Conservation (phyloP, 2,329 filamentous ascomycete species). For the Aspergillus phoenicis region DNA sequence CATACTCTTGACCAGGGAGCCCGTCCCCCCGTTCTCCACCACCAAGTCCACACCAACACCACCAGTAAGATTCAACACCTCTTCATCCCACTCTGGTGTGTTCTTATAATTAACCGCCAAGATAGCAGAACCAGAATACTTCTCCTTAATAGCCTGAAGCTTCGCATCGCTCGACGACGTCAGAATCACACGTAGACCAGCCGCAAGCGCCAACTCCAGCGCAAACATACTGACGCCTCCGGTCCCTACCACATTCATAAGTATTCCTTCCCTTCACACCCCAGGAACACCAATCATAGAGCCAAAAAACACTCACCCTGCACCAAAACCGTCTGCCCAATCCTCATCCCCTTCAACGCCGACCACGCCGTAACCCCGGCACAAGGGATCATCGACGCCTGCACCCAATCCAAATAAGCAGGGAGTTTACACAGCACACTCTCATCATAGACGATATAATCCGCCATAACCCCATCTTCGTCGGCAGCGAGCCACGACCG, state of each 20-base stretch:
- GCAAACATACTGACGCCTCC: conserved; percentile 42
- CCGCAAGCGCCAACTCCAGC: conserved; percentile 36
- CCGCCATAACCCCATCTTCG: conserved; percentile 49
- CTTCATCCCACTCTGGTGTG: conserved; percentile 35
- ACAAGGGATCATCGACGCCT: conserved; percentile 45
- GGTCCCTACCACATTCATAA: conserved; percentile 29
- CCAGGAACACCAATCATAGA: background rate
- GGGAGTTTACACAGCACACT: conserved; percentile 41
- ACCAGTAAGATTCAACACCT: conserved; percentile 36
- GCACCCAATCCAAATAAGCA: conserved; percentile 39
- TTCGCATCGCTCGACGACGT: conserved; percentile 43
- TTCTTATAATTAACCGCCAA: conserved; percentile 37
- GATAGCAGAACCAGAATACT: conserved; percentile 27
- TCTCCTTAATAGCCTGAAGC: conserved; percentile 30
- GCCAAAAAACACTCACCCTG: conserved; percentile 37
- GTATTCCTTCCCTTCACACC: too few relatives aligned
- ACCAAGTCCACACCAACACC: conserved; percentile 42
- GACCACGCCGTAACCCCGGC: conserved; percentile 52
- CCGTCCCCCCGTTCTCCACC: conserved; percentile 44
- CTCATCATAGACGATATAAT: conserved; percentile 48
- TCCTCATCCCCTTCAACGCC: conserved; percentile 43
- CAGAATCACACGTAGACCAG: conserved; percentile 41
- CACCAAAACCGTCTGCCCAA: conserved; percentile 48
- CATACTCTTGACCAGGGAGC: conserved; percentile 44
- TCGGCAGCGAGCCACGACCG: conserved; percentile 50